These are phyloP conservation scores for Colletotrichum endophyticum DNA, from an alignment of 2,329 filamentous ascomycete species.

Conservation along the genomic window DNA sequence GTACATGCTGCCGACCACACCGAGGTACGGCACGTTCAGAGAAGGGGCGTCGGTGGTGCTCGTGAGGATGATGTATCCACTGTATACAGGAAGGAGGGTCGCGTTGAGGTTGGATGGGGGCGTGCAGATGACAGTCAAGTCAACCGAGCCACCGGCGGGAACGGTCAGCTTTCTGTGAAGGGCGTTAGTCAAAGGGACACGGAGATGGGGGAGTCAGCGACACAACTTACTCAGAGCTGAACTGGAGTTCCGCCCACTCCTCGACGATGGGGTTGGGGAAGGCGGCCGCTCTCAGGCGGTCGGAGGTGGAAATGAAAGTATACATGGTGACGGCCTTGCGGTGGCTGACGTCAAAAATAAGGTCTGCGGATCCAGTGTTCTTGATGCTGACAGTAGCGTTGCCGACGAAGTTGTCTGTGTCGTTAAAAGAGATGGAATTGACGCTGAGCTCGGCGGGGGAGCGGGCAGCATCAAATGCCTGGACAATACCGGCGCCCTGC, in stretches of 20 bases:
- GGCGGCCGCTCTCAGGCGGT: constrained; percentile 30
- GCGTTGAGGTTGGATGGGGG: constrained; percentile 41
- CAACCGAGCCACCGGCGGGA: constrained; percentile 42
- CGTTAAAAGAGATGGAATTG: constrained; percentile 66
- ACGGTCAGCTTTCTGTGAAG: constrained; percentile 42
- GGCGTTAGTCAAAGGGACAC: not conserved
- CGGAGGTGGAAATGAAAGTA: constrained; percentile 44
- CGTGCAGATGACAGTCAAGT: constrained; percentile 48
- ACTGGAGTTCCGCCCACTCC: constrained; percentile 45
- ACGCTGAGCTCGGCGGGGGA: constrained; percentile 58
- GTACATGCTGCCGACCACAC: constrained; percentile 39
- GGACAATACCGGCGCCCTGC: constrained; percentile 64
- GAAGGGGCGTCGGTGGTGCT: constrained; percentile 38
- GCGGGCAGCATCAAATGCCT: constrained; percentile 63
- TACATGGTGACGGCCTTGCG: constrained; percentile 58
- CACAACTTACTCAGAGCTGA: constrained; percentile 32
- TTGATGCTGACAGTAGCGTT: constrained; percentile 57
- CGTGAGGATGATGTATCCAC: constrained; percentile 44
- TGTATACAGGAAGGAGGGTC: constrained; percentile 43
- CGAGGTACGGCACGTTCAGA: constrained; percentile 46
- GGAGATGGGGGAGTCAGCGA: not conserved
- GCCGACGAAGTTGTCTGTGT: constrained; percentile 60
- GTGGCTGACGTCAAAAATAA: constrained; percentile 58
- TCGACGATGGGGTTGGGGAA: constrained; percentile 52
- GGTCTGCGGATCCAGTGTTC: constrained; percentile 53